These are phyloP conservation scores for Candida easanensis DNA, from an alignment of 805 yeast species.

Conservation along the genomic window DNA sequence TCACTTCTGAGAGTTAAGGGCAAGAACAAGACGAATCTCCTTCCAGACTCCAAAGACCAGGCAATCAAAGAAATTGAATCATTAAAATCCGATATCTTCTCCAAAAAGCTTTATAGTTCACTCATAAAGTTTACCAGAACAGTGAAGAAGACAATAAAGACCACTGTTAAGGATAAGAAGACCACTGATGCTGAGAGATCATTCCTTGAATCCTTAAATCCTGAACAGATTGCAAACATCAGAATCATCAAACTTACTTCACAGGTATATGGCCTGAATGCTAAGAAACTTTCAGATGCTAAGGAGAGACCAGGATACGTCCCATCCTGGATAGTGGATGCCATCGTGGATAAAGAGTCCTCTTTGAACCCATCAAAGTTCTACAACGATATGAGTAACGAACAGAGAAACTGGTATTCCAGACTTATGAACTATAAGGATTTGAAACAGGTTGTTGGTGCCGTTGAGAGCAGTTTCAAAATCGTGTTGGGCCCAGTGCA, in stretches of 20 bases:
- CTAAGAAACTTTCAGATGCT: conserved; percentile 10
- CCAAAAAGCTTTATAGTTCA: conserved; percentile 48
- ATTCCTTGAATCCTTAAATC: conserved; percentile 24
- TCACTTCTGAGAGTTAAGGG: conserved; percentile 25
- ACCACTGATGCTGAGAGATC: conserved; percentile 12
- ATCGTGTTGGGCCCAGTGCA: conserved; percentile 30
- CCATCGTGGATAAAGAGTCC: conserved; percentile 30
- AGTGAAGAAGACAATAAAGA: conserved; percentile 29
- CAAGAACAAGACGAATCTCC: conserved; percentile 39
- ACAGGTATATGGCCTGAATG: conserved; percentile 14
- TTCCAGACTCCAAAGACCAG: conserved; percentile 37
- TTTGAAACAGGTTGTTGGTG: conserved; percentile 43
- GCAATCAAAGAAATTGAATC: conserved; percentile 44
- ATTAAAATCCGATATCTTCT: conserved; percentile 43
- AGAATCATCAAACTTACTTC: conserved; percentile 20
- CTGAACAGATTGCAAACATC: conserved; percentile 25
- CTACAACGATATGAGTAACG: conserved; percentile 36
- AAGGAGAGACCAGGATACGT: conserved; percentile 16
- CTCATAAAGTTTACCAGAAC: conserved; percentile 39
- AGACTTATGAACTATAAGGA: conserved; percentile 44
- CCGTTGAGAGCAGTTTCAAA: conserved; percentile 38
- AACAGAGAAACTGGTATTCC: conserved; percentile 30
- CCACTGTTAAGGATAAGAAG: conserved; percentile 13
- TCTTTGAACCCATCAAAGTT: conserved; percentile 43
- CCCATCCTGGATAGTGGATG: conserved; percentile 24